Evolutionary conservation across 1,284 basidiomycete species (phyloP).

Genomic region (Inonotus obliquus): DNA sequence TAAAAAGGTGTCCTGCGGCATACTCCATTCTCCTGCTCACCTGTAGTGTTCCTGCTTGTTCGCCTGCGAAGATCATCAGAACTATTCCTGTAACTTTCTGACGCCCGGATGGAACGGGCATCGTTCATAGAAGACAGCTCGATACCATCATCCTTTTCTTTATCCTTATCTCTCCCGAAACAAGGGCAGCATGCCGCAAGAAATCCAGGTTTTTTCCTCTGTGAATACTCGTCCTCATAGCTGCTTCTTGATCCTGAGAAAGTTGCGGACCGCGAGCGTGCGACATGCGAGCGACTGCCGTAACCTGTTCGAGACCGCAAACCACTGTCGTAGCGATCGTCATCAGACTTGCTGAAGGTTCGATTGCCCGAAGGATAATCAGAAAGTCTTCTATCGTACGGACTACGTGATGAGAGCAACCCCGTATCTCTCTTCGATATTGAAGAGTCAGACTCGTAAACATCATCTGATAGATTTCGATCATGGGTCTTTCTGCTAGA

Average conservation of each 20-base stretch:
- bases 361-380: background rate
- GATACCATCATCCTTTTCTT: background rate
- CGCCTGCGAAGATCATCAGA: constrained; percentile 1
- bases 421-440: background rate
- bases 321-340: background rate
- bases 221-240: background rate
- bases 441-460: background rate
- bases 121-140: background rate
- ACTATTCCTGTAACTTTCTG: background rate
- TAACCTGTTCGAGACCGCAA: background rate
- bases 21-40: background rate
- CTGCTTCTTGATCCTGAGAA: background rate
- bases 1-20: background rate
- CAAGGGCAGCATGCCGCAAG: constrained; percentile 1
- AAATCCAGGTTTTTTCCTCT: background rate
- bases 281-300: background rate
- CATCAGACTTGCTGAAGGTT: background rate
- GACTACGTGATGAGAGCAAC: background rate
- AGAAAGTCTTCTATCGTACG: background rate
- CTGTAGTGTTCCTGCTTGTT: background rate
- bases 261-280: background rate
- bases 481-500: background rate
- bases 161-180: background rate
- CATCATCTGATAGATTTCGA: background rate
- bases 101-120: background rate